Evolutionary conservation across 345 rosid species (phyloP).

Genomic region (Laguncularia racemosa): DNA sequence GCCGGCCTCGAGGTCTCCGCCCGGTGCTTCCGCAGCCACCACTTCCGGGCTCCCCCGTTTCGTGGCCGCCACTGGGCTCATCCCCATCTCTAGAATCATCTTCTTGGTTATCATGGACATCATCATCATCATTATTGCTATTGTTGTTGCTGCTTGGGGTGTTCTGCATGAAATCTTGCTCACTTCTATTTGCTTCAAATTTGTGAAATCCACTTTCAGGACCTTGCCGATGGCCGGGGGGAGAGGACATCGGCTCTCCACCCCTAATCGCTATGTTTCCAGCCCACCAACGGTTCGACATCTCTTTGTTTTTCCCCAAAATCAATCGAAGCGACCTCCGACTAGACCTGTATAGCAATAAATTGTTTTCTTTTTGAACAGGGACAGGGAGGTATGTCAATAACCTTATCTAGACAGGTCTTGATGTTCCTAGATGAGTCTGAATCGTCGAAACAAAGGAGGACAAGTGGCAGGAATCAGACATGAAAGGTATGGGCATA

Average conservation of each 20-base stretch:
- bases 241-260: conserved; percentile 37
- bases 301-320: conserved; percentile 15
- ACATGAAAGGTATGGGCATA: conserved; percentile 25
- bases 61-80: conserved; percentile 2
- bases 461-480: conserved; percentile 18
- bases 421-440: neutral
- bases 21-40: conserved; percentile 39
- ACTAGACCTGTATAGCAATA: too few relatives aligned
- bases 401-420: conserved; percentile 19
- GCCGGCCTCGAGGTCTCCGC: conserved; percentile 80
- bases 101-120: conserved; percentile 27
- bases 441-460: neutral
- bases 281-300: conserved; percentile 93
- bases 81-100: conserved; percentile 23
- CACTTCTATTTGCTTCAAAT: conserved; percentile 33
- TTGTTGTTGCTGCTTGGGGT: conserved; percentile 25
- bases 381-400: conserved; percentile 5
- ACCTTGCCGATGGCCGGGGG: conserved; percentile 26
- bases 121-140: conserved; percentile 19
- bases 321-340: conserved; percentile 7
- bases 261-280: conserved; percentile 66
- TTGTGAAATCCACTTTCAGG: conserved; percentile 16
- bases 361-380: too few relatives aligned
- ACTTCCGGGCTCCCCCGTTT: conserved; percentile 2
- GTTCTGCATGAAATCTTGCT: conserved; percentile 40